phyloP scores from a whole-genome alignment of 2,329 filamentous ascomycete species.

The Daldinia sp. region DNA sequence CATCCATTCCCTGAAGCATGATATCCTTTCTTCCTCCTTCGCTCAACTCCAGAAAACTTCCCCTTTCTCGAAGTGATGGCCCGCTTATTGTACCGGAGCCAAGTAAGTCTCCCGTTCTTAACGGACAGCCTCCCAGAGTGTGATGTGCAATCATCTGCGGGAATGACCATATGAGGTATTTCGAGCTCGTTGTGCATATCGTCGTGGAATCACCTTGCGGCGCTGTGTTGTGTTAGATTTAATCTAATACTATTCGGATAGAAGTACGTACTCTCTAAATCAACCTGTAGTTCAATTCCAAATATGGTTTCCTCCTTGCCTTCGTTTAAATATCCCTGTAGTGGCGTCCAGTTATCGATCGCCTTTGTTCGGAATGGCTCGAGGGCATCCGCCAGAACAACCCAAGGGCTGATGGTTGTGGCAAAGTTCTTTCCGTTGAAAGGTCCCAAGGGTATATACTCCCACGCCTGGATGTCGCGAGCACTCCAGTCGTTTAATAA shows the following conservation, averaged over 20 bases:
- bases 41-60: slow-evolving; percentile 57
- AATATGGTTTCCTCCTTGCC: slow-evolving; percentile 66
- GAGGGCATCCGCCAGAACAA: slow-evolving; percentile 78
- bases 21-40: slow-evolving; percentile 56
- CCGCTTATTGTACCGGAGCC: slow-evolving; percentile 79
- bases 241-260: neutral
- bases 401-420: slow-evolving; percentile 80
- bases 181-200: slow-evolving; percentile 67
- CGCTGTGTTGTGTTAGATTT: slow-evolving; percentile 43
- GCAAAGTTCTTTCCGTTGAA: slow-evolving; percentile 88
- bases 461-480: slow-evolving; percentile 83
- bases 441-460: slow-evolving; percentile 82
- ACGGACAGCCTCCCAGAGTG: slow-evolving; percentile 76
- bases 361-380: slow-evolving; percentile 59
- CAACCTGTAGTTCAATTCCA: slow-evolving; percentile 74
- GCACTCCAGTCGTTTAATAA: slow-evolving; percentile 90
- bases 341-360: slow-evolving; percentile 46
- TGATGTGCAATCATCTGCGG: slow-evolving; percentile 85
- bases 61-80: slow-evolving; percentile 49
- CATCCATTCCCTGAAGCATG: slow-evolving; percentile 51
- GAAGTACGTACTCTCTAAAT: slow-evolving; percentile 61
- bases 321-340: slow-evolving; percentile 64
- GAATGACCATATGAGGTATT: slow-evolving; percentile 81
- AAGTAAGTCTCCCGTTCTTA: slow-evolving; percentile 77
- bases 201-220: slow-evolving; percentile 61